These are phyloP conservation scores for Solanum sejunctum DNA, from an alignment of 257 asterid genomes.

Conservation along the genomic window DNA sequence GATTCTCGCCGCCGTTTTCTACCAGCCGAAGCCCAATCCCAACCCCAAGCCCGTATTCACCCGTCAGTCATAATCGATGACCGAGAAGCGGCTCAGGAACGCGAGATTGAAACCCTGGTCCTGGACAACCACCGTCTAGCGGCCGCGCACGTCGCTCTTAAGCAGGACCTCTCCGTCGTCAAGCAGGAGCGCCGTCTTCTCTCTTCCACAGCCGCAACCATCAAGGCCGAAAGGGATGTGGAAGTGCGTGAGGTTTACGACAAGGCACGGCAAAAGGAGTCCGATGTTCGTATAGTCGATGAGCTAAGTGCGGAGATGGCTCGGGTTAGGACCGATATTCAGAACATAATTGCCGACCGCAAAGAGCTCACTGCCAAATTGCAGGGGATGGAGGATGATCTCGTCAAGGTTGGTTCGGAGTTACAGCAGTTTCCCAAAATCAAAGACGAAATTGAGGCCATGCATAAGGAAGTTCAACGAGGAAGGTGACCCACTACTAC, in stretches of 20 bases:
- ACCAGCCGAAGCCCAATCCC: constrained; percentile 11
- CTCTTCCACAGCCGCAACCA: constrained; percentile 36
- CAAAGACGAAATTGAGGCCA: constrained; percentile 34
- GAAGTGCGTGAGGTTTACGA: constrained; percentile 64
- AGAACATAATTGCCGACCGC: constrained; percentile 35
- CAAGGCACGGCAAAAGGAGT: constrained; percentile 41
- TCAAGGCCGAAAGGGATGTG: constrained; percentile 59
- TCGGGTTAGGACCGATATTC: constrained; percentile 34
- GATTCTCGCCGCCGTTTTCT: constrained; percentile 12
- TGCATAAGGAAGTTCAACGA: constrained; percentile 45
- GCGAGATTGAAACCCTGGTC: constrained; percentile 55
- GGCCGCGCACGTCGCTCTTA: constrained; percentile 51
- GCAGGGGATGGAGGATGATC: constrained; percentile 32
- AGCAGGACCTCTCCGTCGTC: constrained; percentile 38
- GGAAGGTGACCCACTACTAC: constrained; percentile 52
- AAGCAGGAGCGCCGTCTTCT: constrained; percentile 64
- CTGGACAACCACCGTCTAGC: constrained; percentile 74
- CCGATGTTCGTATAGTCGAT: constrained; percentile 36
- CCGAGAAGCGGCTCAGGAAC: constrained; percentile 40
- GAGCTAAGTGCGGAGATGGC: constrained; percentile 30
- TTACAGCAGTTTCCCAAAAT: constrained; percentile 29
- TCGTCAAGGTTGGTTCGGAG: constrained; percentile 18
- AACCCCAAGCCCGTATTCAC: constrained; percentile 1
- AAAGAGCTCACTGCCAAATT: constrained; percentile 30
- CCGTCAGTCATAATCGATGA: constrained; percentile 22